These are phyloP conservation scores for Tulasnella sp. DNA, from an alignment of 768 basidiomycete species.

Conservation along the genomic window DNA sequence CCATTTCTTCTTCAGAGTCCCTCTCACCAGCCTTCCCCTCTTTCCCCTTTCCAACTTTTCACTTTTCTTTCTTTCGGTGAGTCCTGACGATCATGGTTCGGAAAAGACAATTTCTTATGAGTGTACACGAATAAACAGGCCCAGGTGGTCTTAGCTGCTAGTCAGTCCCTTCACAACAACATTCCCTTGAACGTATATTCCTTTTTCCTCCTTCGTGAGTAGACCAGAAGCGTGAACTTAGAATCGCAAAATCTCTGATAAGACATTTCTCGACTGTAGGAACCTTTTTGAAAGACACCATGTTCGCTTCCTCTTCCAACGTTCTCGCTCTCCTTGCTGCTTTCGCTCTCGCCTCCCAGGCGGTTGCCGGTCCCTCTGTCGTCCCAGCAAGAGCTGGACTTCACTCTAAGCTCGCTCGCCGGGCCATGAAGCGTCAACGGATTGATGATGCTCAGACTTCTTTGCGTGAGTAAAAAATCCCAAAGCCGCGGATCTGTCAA, in stretches of 20 bases:
- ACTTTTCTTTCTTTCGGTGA: neutral
- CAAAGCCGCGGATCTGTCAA: neutral
- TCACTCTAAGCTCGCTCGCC: neutral
- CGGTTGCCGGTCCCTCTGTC: neutral
- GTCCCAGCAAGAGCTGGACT: slow-evolving; percentile 6
- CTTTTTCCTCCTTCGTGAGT: slow-evolving; percentile 6
- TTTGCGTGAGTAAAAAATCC: neutral
- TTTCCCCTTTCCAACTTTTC: neutral
- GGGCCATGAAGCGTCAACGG: neutral
- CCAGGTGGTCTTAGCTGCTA: slow-evolving; percentile 10
- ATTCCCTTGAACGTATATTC: slow-evolving; percentile 12
- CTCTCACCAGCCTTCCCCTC: slow-evolving; percentile 2
- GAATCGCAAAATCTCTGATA: neutral
- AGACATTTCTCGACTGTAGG: neutral
- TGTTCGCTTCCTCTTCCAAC: slow-evolving; percentile 17
- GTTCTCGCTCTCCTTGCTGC: neutral
- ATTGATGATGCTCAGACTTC: slow-evolving; percentile 16
- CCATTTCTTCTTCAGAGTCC: neutral
- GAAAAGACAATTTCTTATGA: neutral
- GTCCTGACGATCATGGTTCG: neutral
- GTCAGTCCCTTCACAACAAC: slow-evolving; percentile 9
- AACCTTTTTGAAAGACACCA: neutral
- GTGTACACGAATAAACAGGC: neutral
- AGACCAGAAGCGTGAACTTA: neutral
- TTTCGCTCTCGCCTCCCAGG: neutral